A percentile compares a stretch with the other conserved stretches of the same genome.
Evolutionary conservation across 345 rosid species (phyloP).

Genomic region (Syzygium aromaticum): DNA sequence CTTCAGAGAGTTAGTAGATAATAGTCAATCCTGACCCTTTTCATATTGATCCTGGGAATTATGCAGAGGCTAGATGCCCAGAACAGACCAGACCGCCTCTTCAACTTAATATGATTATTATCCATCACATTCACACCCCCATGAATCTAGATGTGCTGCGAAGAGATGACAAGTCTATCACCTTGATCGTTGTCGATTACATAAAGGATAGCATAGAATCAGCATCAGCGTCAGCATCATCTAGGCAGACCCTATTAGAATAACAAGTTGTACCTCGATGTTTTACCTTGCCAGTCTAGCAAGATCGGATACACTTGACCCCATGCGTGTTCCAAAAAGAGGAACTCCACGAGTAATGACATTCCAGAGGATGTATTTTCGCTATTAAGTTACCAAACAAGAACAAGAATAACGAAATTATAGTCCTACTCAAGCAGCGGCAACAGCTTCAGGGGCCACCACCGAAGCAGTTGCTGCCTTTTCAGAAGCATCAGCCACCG

Average conservation of each 20-base stretch:
- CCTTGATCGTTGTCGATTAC: neutral
- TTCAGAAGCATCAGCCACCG: neutral
- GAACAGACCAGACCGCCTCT: neutral
- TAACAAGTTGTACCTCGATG: neutral
- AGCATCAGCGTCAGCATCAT: neutral
- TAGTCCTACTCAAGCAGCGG: neutral
- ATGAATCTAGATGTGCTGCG: neutral
- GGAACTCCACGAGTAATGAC: neutral
- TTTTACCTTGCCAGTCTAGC: neutral
- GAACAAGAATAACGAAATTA: neutral
- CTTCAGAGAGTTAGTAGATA: no score
- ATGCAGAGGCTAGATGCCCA: neutral
- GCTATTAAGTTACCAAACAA: neutral
- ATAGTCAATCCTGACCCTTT: neutral
- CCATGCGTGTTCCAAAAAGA: neutral
- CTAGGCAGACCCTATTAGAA: neutral
- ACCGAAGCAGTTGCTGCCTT: neutral
- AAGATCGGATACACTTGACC: neutral
- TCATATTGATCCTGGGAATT: neutral
- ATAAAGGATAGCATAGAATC: neutral
- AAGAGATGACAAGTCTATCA: neutral
- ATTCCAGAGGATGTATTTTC: neutral
- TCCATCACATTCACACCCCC: no score
- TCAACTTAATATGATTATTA: no score
- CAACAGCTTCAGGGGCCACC: neutral